phyloP scores from a whole-genome alignment of 352 stramenopile genomes.

The Phytophthora hibernalis region DNA sequence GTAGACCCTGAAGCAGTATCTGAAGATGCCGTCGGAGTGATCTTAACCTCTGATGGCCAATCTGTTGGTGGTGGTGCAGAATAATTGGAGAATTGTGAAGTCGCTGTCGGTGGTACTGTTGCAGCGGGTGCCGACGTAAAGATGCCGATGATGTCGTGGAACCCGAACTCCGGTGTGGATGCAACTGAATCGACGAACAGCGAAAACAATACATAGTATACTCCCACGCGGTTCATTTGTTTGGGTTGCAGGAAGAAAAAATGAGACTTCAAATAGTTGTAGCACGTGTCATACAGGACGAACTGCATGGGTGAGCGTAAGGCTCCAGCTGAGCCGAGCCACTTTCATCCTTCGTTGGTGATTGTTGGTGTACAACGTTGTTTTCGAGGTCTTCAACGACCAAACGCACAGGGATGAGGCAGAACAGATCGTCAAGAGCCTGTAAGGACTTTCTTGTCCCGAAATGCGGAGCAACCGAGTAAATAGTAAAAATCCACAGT shows the following conservation, averaged over 20 bases:
- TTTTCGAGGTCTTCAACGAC: slow-evolving; percentile 18
- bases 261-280: background rate
- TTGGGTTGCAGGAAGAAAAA: slow-evolving; percentile 4
- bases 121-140: slow-evolving; percentile 11
- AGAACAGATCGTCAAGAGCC: slow-evolving; percentile 14
- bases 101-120: background rate
- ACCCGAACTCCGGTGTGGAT: slow-evolving; percentile 9
- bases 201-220: slow-evolving; percentile 9
- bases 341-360: slow-evolving; percentile 2
- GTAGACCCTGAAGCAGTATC: background rate
- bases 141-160: slow-evolving; percentile 1
- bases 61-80: slow-evolving; percentile 2
- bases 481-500: no score
- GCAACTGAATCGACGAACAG: background rate
- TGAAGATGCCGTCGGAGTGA: background rate
- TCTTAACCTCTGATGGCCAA: background rate
- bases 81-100: background rate
- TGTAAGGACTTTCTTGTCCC: slow-evolving; percentile 6
- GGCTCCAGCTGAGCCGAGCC: slow-evolving; percentile 6
- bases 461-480: background rate
- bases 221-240: slow-evolving; percentile 3
- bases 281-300: background rate
- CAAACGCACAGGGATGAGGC: slow-evolving; percentile 18
- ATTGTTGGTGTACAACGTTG: slow-evolving; percentile 7
- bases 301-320: slow-evolving; percentile 6